Percentiles rank a stretch among this genome's conserved stretches.
These are phyloP conservation scores for Simmondsia chinensis DNA, from an alignment of 148 eudicot genomes.

Conservation along the genomic window DNA sequence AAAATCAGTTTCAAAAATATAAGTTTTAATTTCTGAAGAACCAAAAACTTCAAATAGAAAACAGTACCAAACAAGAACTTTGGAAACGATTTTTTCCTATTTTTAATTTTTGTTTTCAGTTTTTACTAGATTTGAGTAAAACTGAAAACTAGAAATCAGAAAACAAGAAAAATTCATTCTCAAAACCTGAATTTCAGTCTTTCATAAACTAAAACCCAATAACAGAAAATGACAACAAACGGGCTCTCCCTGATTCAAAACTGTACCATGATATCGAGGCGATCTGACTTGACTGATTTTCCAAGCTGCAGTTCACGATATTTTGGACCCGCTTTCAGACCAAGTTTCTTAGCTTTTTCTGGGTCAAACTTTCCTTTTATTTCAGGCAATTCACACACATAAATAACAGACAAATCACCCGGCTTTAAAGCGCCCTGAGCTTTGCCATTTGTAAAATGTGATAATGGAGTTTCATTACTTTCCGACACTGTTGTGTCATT, in stretches of 20 bases:
- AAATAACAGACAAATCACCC: slow-evolving; percentile 72
- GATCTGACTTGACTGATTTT: slow-evolving; percentile 67
- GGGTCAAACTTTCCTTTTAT: slow-evolving; percentile 87
- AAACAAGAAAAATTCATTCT: too few relatives aligned
- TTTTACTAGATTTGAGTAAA: too few relatives aligned
- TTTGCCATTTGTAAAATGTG: slow-evolving; percentile 8
- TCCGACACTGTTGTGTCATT: slow-evolving; percentile 3
- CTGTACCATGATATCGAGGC: slow-evolving; percentile 53
- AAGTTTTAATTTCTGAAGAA: not conserved
- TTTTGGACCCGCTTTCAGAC: slow-evolving; percentile 74
- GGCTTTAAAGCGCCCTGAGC: slow-evolving; percentile 28
- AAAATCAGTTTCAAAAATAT: not conserved
- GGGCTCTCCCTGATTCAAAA: too few relatives aligned
- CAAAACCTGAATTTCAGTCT: too few relatives aligned
- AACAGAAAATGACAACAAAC: too few relatives aligned
- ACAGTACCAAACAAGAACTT: too few relatives aligned
- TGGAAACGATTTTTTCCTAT: too few relatives aligned
- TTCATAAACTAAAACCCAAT: too few relatives aligned
- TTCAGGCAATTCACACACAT: slow-evolving; percentile 82
- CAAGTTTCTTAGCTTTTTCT: slow-evolving; percentile 75
- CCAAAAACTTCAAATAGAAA: too few relatives aligned
- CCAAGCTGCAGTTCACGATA: slow-evolving; percentile 67
- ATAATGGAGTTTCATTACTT: slow-evolving; percentile 4
- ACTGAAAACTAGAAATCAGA: too few relatives aligned
- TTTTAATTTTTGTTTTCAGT: too few relatives aligned